Conservation (phyloP, 2,329 filamentous ascomycete species). For the Monilinia polystroma region DNA sequence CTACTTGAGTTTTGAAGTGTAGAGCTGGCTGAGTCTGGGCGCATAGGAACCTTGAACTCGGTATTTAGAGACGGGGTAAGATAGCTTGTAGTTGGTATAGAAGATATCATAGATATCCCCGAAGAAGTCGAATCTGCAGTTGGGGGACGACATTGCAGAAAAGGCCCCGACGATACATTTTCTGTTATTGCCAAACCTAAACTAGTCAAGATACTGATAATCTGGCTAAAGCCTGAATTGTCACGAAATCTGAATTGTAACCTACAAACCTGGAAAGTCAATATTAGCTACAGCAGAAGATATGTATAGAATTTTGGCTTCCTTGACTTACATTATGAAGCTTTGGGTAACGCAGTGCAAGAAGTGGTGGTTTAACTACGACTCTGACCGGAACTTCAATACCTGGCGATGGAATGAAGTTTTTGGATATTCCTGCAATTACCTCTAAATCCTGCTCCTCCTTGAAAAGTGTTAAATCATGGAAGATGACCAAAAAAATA, state of each 20-base stretch:
- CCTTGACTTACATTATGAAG: constrained; percentile 31
- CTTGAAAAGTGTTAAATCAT: constrained; percentile 28
- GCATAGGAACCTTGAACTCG: constrained; percentile 31
- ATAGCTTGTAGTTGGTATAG: not conserved
- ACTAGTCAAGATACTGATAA: constrained; percentile 35
- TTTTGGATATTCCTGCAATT: constrained; percentile 29
- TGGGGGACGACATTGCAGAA: constrained; percentile 13
- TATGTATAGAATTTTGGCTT: not conserved
- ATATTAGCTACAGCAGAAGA: not conserved
- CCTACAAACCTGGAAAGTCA: constrained; percentile 42
- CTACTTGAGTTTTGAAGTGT: constrained; percentile 18
- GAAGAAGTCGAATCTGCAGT: not conserved
- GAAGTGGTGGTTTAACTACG: constrained; percentile 38
- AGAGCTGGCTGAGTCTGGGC: constrained; percentile 25
- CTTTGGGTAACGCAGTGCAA: constrained; percentile 43
- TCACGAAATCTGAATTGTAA: constrained; percentile 47
- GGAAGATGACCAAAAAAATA: not conserved
- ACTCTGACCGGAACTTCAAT: constrained; percentile 39
- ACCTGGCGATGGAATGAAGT: constrained; percentile 27
- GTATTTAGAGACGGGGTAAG: constrained; percentile 14
- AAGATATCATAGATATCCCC: not conserved
- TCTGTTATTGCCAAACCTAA: constrained; percentile 41
- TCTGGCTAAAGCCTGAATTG: constrained; percentile 40
- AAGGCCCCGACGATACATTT: constrained; percentile 20
- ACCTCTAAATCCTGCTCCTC: constrained; percentile 38